A percentile compares a stretch with the other conserved stretches of the same genome.
phyloP scores from a whole-genome alignment of 2,329 filamentous ascomycete species.

The Pseudogymnoascus sp. region DNA sequence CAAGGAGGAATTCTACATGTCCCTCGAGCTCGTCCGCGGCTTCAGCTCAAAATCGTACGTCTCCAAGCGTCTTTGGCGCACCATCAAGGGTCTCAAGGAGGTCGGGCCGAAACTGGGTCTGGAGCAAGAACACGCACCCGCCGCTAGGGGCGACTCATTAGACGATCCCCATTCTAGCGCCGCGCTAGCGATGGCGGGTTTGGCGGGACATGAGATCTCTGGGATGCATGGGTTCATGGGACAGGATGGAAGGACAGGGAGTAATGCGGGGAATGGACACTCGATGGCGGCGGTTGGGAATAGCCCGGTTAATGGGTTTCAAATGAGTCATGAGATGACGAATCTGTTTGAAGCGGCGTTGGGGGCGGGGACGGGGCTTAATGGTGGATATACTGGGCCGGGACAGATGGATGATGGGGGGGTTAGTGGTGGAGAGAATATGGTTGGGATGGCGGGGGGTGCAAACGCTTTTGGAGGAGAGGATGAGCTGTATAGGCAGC shows the following conservation, averaged over 20 bases:
- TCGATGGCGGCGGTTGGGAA: constrained; percentile 11
- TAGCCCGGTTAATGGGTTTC: constrained; percentile 27
- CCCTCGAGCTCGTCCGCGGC: constrained; percentile 64
- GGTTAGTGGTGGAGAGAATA: constrained; percentile 13
- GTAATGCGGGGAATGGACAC: constrained; percentile 14
- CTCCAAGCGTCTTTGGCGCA: constrained; percentile 65
- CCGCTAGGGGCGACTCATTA: constrained; percentile 12
- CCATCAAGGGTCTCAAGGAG: constrained; percentile 61
- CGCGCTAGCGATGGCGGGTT: constrained; percentile 47
- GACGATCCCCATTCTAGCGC: constrained; percentile 45
- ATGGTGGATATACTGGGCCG: constrained; percentile 14
- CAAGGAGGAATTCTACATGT: constrained; percentile 71
- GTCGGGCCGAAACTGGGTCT: constrained; percentile 63
- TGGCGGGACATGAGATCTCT: constrained; percentile 34
- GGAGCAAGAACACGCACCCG: constrained; percentile 25
- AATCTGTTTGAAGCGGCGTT: constrained; percentile 29
- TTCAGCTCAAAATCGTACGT: constrained; percentile 65
- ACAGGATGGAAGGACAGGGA: constrained; percentile 10
- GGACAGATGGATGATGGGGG: constrained; percentile 18
- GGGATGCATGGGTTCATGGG: constrained; percentile 15
- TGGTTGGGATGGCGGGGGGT: constrained; percentile 17
- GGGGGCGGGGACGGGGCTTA: constrained; percentile 15
- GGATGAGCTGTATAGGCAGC: constrained; percentile 28
- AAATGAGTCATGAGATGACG: constrained; percentile 31
- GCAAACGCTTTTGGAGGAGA: constrained; percentile 27